phyloP scores from a whole-genome alignment of 768 basidiomycete species.

The Agrocybe pediades region DNA sequence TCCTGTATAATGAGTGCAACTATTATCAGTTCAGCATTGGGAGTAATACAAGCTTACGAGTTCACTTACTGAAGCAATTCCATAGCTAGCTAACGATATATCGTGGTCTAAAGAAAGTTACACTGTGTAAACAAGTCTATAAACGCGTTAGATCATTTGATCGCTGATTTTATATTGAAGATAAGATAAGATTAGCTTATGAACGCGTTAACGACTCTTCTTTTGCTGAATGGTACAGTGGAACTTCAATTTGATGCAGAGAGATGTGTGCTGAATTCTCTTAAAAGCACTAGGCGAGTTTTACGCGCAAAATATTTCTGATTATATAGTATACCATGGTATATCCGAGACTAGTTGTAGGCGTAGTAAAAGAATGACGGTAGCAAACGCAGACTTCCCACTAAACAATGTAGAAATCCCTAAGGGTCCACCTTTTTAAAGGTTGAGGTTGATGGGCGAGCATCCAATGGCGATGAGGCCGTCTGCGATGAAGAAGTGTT shows the following conservation, averaged over 20 bases:
- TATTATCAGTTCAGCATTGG: background rate
- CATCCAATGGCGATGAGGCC: constrained; percentile 24
- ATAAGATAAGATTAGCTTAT: too few species aligned
- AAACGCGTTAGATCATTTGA: too few species aligned
- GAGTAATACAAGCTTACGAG: background rate
- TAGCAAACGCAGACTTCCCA: background rate
- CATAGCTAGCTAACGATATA: constrained; percentile 3
- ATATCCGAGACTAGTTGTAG: background rate
- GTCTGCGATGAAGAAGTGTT: constrained; percentile 6
- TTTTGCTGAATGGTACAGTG: too few species aligned
- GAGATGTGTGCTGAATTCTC: too few species aligned
- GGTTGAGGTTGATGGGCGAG: constrained; percentile 22
- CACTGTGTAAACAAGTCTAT: too few species aligned
- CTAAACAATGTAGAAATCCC: background rate
- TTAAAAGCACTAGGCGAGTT: too few species aligned
- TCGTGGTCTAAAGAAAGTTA: background rate
- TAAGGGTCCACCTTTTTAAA: background rate
- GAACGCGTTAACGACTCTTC: too few species aligned
- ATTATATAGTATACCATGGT: background rate
- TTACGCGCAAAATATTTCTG: background rate
- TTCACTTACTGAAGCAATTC: constrained; percentile 26
- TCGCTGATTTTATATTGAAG: too few species aligned
- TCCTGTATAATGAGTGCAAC: constrained; percentile 28
- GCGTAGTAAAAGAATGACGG: background rate
- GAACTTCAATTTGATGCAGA: too few species aligned